Evolutionary conservation across 139 green algal species (phyloP).

Genomic region (Zygnema cylindricum): DNA sequence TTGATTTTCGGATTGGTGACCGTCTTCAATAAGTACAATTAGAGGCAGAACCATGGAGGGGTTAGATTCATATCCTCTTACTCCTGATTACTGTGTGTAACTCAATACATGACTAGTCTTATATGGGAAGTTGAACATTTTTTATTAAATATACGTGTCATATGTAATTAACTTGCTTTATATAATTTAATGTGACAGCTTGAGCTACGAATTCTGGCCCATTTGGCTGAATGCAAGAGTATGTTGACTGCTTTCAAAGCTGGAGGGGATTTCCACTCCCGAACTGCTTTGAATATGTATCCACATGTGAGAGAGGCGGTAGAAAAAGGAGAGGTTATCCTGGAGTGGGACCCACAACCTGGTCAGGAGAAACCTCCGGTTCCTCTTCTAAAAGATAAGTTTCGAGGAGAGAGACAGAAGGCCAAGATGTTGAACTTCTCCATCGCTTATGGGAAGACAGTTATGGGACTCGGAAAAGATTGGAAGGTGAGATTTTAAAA

Average conservation of each 20-base stretch:
- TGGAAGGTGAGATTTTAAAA: slow-evolving; percentile 75
- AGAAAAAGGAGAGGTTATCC: slow-evolving; percentile 70
- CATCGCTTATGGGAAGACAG: slow-evolving; percentile 98
- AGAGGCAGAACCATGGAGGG: too few species aligned
- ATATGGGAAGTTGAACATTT: too few species aligned
- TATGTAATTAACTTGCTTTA: neutral
- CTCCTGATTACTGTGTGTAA: too few species aligned
- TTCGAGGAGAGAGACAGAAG: slow-evolving; percentile 73
- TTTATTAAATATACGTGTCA: too few species aligned
- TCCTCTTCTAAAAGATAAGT: slow-evolving; percentile 72
- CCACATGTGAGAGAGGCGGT: slow-evolving; percentile 90
- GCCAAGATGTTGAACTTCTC: slow-evolving; percentile 98
- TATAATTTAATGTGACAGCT: slow-evolving; percentile 73
- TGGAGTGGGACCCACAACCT: slow-evolving; percentile 59
- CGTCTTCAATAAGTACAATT: too few species aligned
- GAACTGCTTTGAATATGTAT: slow-evolving; percentile 96
- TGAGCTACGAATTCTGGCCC: slow-evolving; percentile 95
- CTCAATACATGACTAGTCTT: too few species aligned
- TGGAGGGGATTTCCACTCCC: slow-evolving; percentile 96
- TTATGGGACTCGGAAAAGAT: slow-evolving; percentile 91
- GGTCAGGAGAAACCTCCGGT: slow-evolving; percentile 16
- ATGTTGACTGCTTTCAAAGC: slow-evolving; percentile 90
- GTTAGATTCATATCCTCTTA: too few species aligned
- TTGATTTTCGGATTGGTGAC: too few species aligned
- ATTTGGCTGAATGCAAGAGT: slow-evolving; percentile 86